These are phyloP conservation scores for Fonsecaea multimorphosa DNA, from an alignment of 2,329 filamentous ascomycete species.

Conservation along the genomic window DNA sequence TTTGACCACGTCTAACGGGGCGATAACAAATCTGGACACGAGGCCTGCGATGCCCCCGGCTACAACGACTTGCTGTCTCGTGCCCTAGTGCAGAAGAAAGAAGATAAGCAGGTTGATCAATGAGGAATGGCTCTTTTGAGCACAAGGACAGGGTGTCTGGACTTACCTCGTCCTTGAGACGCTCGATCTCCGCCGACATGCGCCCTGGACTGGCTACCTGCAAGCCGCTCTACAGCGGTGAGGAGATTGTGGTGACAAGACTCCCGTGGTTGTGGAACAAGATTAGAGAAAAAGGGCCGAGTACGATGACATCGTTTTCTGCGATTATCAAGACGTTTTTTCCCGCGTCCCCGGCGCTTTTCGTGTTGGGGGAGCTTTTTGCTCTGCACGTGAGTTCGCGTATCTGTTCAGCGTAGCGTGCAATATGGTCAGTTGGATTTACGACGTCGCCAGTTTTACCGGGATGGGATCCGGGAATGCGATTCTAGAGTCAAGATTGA, in stretches of 20 bases:
- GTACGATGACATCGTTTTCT: background rate
- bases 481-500: background rate
- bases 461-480: background rate
- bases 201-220: constrained; percentile 48
- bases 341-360: background rate
- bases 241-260: constrained; percentile 3
- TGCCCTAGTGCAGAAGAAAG: constrained; percentile 58
- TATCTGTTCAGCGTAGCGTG: background rate
- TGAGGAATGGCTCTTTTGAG: background rate
- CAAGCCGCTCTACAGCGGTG: constrained; percentile 4
- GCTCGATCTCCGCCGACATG: constrained; percentile 67
- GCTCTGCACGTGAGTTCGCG: constrained; percentile 22
- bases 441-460: background rate
- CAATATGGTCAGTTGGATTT: background rate
- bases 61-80: constrained; percentile 68
- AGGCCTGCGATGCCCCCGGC: constrained; percentile 78
- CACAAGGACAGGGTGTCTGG: background rate
- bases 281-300: background rate
- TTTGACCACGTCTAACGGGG: constrained; percentile 96
- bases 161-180: constrained; percentile 72
- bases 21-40: constrained; percentile 90
- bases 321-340: background rate
- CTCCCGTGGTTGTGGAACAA: constrained; percentile 5
- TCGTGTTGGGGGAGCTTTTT: background rate
- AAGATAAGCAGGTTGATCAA: background rate